phyloP scores from a whole-genome alignment of 2,329 filamentous ascomycete species.

The Hypoxylon sp. region DNA sequence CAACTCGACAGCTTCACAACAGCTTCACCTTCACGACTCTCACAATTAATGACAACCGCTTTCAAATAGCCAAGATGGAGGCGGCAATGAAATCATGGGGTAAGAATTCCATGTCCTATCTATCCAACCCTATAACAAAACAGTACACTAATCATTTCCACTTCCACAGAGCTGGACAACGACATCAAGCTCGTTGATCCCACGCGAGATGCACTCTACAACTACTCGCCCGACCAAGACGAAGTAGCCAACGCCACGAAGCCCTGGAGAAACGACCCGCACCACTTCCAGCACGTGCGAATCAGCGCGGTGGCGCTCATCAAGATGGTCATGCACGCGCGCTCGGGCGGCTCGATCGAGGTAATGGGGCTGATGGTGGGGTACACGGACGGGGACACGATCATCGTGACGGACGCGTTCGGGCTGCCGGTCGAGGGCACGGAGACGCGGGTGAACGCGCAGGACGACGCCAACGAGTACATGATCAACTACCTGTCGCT shows the following conservation, averaged over 20 bases:
- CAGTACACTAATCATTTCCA: slow-evolving; percentile 24
- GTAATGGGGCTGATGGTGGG: slow-evolving; percentile 99
- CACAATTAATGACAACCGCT: too few relatives aligned
- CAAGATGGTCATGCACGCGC: slow-evolving; percentile 99
- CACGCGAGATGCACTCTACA: slow-evolving; percentile 89
- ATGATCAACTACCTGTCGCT: slow-evolving; percentile 85
- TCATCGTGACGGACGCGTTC: slow-evolving; percentile 94
- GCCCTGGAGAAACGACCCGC: slow-evolving; percentile 81
- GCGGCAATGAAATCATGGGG: slow-evolving; percentile 69
- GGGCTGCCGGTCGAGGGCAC: slow-evolving; percentile 95
- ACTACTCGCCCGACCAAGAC: slow-evolving; percentile 75
- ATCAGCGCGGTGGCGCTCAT: slow-evolving; percentile 93
- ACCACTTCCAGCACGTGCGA: slow-evolving; percentile 92
- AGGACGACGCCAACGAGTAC: slow-evolving; percentile 96
- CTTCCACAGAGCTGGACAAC: slow-evolving; percentile 82
- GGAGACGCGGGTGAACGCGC: slow-evolving; percentile 97
- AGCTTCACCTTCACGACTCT: not conserved
- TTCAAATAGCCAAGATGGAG: slow-evolving; percentile 56
- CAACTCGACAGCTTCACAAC: too few relatives aligned
- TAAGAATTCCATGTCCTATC: slow-evolving; percentile 46
- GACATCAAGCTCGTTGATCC: slow-evolving; percentile 84
- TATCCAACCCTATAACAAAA: not conserved
- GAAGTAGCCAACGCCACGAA: slow-evolving; percentile 69
- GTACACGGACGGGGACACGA: slow-evolving; percentile 83
- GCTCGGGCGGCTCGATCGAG: slow-evolving; percentile 90